Evolutionary conservation across 2,329 filamentous ascomycete species (phyloP).

Genomic region (Paracamarosporium sp.): DNA sequence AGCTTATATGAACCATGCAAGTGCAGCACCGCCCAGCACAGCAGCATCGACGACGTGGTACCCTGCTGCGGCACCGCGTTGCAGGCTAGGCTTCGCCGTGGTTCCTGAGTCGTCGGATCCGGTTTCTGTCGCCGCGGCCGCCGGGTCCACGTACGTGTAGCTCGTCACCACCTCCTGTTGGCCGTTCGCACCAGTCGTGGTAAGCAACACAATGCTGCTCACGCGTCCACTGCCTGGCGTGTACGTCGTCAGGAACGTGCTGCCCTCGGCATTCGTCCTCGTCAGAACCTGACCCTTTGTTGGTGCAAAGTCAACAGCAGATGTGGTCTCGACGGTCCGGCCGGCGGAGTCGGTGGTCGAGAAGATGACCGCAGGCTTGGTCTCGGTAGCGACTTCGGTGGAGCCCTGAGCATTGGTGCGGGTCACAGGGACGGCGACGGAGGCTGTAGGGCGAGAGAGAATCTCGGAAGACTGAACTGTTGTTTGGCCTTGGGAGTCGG

Average conservation of each 20-base stretch:
- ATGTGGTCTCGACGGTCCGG: conserved; percentile 42
- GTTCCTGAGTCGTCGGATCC: conserved; percentile 5
- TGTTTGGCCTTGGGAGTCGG: conserved; percentile 43
- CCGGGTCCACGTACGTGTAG: conserved; percentile 50
- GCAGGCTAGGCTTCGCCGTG: conserved; percentile 44
- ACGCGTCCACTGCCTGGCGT: conserved; percentile 52
- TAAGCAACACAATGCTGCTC: conserved; percentile 47
- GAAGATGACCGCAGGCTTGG: conserved; percentile 45
- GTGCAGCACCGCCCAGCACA: conserved; percentile 42
- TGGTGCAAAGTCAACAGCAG: conserved; percentile 37
- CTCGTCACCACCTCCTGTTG: conserved; percentile 51
- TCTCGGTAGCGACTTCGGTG: conserved; percentile 46
- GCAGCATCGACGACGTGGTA: conserved; percentile 35
- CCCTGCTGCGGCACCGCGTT: conserved; percentile 43
- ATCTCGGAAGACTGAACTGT: conserved; percentile 47
- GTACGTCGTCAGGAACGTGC: conserved; percentile 54
- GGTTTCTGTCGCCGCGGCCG: conserved; percentile 19
- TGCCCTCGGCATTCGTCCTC: conserved; percentile 48
- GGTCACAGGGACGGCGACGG: conserved; percentile 45
- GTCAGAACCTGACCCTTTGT: conserved; percentile 52
- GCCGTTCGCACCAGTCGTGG: conserved; percentile 40
- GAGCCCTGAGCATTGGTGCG: conserved; percentile 49
- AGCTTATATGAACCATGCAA: background rate
- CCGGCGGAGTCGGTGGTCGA: conserved; percentile 50
- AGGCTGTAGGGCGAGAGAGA: conserved; percentile 49